Percentiles rank a stretch among this genome's conserved stretches.
These are phyloP conservation scores for Pseudozyma hubeiensis DNA, from an alignment of 1,284 basidiomycete genomes.

Conservation along the genomic window DNA sequence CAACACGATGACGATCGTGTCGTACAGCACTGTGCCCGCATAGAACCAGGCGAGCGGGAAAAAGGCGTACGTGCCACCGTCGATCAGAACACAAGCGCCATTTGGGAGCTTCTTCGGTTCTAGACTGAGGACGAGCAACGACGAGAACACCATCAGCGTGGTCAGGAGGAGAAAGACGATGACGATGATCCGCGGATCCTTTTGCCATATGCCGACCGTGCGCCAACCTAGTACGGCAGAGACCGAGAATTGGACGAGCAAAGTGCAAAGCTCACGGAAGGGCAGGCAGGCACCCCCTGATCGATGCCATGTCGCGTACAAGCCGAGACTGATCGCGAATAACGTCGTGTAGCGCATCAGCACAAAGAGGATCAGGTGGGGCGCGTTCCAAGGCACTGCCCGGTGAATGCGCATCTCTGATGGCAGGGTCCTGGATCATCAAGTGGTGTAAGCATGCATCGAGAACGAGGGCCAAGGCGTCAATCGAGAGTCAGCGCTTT, in stretches of 20 bases:
- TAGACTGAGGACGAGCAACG: constrained; percentile 47
- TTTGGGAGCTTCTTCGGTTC: constrained; percentile 25
- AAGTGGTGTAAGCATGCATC: neutral
- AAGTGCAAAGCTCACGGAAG: constrained; percentile 40
- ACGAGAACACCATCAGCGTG: constrained; percentile 40
- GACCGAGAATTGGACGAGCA: constrained; percentile 52
- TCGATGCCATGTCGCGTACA: constrained; percentile 44
- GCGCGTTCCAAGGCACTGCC: constrained; percentile 24
- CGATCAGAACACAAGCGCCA: constrained; percentile 40
- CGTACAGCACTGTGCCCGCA: constrained; percentile 46
- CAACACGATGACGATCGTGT: constrained; percentile 44
- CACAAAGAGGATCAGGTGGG: constrained; percentile 51
- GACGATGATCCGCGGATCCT: constrained; percentile 44
- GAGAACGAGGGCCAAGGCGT: neutral
- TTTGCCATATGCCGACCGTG: constrained; percentile 60
- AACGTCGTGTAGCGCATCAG: constrained; percentile 51
- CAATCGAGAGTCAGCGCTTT: neutral
- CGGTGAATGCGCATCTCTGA: constrained; percentile 26
- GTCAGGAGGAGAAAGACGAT: constrained; percentile 35
- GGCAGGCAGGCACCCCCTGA: constrained; percentile 25
- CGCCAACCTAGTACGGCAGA: constrained; percentile 55
- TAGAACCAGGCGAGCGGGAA: constrained; percentile 58
- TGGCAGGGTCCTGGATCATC: constrained; percentile 28
- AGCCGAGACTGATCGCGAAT: constrained; percentile 34
- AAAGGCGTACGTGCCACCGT: constrained; percentile 19